Evolutionary conservation across 2,329 filamentous ascomycete species (phyloP).

Genomic region (Plenodomus biglobosus): DNA sequence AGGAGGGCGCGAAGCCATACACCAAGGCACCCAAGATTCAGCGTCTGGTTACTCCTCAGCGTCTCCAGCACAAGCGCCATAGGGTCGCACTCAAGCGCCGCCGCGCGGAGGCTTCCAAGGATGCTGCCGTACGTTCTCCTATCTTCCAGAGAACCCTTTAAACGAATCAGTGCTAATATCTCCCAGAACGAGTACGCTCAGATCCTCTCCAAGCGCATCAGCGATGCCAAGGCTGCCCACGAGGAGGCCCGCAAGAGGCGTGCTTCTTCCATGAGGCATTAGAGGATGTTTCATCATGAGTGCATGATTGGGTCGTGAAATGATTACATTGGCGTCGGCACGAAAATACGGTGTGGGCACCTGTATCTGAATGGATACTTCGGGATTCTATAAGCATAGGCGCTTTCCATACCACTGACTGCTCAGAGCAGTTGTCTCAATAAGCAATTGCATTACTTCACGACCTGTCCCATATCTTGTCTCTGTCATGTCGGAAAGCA

Average conservation of each 20-base stretch:
- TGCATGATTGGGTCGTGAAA: constrained; percentile 39
- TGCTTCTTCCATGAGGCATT: constrained; percentile 70
- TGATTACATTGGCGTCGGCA: constrained; percentile 43
- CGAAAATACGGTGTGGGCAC: constrained; percentile 38
- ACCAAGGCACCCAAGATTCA: constrained; percentile 99
- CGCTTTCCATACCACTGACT: constrained; percentile 41
- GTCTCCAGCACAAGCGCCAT: constrained; percentile 99
- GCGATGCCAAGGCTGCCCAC: constrained; percentile 93
- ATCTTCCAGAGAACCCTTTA: not conserved
- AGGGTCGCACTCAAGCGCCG: constrained; percentile 97
- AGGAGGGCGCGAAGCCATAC: constrained; percentile 96
- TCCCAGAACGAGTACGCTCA: constrained; percentile 93
- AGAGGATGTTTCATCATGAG: constrained; percentile 31
- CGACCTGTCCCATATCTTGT: constrained; percentile 6
- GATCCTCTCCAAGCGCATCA: constrained; percentile 94
- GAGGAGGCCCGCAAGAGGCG: constrained; percentile 94
- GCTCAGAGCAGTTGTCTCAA: constrained; percentile 41
- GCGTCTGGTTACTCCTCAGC: constrained; percentile 98
- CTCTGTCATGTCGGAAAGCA: not conserved
- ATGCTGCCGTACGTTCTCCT: constrained; percentile 79
- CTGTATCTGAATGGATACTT: constrained; percentile 38
- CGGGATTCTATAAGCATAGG: constrained; percentile 38
- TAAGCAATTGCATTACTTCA: constrained; percentile 44
- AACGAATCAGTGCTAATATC: constrained; percentile 10
- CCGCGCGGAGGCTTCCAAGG: constrained; percentile 94